Conservation (phyloP, 2,329 filamentous ascomycete genomes). For the Capronia americana region DNA sequence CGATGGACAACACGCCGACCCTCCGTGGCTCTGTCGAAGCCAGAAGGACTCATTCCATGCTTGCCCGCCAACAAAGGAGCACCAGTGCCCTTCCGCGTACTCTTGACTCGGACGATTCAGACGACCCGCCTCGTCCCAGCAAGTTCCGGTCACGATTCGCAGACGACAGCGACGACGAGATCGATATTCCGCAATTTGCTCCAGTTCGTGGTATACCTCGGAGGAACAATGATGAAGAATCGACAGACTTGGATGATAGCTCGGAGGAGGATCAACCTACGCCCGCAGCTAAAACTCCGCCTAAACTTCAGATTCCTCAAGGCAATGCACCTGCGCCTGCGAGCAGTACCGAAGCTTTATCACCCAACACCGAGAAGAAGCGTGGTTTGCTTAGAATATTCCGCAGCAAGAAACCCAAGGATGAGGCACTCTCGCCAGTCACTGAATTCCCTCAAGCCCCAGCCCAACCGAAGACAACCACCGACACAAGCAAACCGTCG, state of each 20-base stretch:
- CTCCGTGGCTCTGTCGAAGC: constrained; percentile 35
- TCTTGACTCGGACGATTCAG: constrained; percentile 68
- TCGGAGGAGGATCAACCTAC: constrained; percentile 57
- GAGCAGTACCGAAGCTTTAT: constrained; percentile 30
- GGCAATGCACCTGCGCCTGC: constrained; percentile 48
- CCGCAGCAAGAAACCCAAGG: constrained; percentile 67
- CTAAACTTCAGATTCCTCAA: constrained; percentile 38
- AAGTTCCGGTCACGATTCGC: constrained; percentile 67
- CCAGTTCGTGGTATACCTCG: constrained; percentile 67
- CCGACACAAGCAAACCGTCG: constrained; percentile 62
- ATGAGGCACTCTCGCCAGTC: constrained; percentile 36
- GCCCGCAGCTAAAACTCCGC: constrained; percentile 32
- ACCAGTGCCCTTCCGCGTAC: constrained; percentile 57
- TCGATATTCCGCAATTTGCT: constrained; percentile 53
- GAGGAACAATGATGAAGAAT: constrained; percentile 66
- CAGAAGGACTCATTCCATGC: constrained; percentile 50
- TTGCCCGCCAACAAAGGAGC: constrained; percentile 45
- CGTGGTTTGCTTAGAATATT: constrained; percentile 57
- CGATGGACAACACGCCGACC: constrained; percentile 49
- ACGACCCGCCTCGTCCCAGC: constrained; percentile 47
- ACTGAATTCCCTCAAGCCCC: constrained; percentile 19
- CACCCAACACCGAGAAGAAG: constrained; percentile 47
- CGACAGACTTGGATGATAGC: constrained; percentile 67
- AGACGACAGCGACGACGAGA: constrained; percentile 76
- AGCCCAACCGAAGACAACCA: constrained; percentile 60